Percentiles rank a stretch among this genome's conserved stretches.
Evolutionary conservation across 2,329 filamentous ascomycete genomes (phyloP).

Genomic region (Volutella citrinella): DNA sequence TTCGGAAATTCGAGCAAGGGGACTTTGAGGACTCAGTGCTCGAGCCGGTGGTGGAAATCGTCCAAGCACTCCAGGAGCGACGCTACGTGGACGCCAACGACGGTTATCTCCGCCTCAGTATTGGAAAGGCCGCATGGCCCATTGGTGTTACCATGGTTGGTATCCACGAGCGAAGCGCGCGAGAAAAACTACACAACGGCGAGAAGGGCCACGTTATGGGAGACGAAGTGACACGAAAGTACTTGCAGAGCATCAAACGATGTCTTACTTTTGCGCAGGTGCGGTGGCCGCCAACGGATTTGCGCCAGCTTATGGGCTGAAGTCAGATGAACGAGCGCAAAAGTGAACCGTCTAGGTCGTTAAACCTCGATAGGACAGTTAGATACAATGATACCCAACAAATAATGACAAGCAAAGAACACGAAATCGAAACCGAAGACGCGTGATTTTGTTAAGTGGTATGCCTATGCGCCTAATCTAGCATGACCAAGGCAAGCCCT

Average conservation of each 20-base stretch:
- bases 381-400: conserved; percentile 24
- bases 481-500: conserved; percentile 11
- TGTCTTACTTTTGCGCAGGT: conserved; percentile 96
- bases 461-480: conserved; percentile 18
- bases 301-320: conserved; percentile 87
- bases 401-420: conserved; percentile 2
- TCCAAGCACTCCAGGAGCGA: conserved; percentile 82
- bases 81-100: conserved; percentile 97
- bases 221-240: conserved; percentile 93
- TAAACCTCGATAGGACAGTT: no score
- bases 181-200: conserved; percentile 90
- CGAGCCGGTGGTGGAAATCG: conserved; percentile 84
- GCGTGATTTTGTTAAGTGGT: conserved; percentile 8
- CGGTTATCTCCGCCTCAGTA: conserved; percentile 87
- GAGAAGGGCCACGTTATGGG: conserved; percentile 94
- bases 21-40: conserved; percentile 78
- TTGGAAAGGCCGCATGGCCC: conserved; percentile 96
- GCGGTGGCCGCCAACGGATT: conserved; percentile 90
- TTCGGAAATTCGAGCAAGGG: conserved; percentile 80
- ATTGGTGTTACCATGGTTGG: conserved; percentile 99
- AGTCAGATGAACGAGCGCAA: no score
- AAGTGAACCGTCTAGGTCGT: no score
- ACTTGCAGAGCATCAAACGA: conserved; percentile 94
- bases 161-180: conserved; percentile 93
- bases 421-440: conserved; percentile 3